Percentiles rank a stretch among this genome's conserved stretches.
phyloP scores from a whole-genome alignment of 352 stramenopile genomes.

The Globisporangium echinulatum region DNA sequence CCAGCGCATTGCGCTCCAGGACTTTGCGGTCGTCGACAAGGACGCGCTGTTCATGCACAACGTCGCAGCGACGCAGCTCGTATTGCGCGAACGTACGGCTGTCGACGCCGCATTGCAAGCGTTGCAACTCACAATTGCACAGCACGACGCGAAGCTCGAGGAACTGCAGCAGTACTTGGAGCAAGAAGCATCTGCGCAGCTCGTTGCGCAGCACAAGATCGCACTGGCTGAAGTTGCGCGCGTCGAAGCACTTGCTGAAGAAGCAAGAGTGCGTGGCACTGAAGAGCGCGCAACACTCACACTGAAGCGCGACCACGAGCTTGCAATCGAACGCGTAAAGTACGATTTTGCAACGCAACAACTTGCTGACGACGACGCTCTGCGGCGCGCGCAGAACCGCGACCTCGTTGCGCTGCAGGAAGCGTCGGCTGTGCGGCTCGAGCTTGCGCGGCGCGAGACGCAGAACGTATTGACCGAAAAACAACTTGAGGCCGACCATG shows the following conservation, averaged over 20 bases:
- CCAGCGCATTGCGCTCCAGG: conserved; percentile 60
- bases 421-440: conserved; percentile 46
- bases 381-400: conserved; percentile 42
- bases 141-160: conserved; percentile 28
- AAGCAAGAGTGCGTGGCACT: conserved; percentile 26
- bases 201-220: conserved; percentile 58
- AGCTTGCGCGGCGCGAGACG: conserved; percentile 49
- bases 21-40: conserved; percentile 87
- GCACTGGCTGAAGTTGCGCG: conserved; percentile 28
- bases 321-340: conserved; percentile 42
- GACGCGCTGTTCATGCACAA: conserved; percentile 90
- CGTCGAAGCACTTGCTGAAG: conserved; percentile 35
- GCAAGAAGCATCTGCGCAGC: conserved; percentile 55
- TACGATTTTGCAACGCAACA: conserved; percentile 44
- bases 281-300: conserved; percentile 54
- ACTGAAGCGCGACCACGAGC: conserved; percentile 33
- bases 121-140: conserved; percentile 15
- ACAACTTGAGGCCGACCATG: conserved; percentile 39
- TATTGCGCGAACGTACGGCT: conserved; percentile 36
- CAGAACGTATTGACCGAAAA: conserved; percentile 55
- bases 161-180: conserved; percentile 48
- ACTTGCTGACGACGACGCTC: conserved; percentile 33
- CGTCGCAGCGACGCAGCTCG: conserved; percentile 82
- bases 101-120: conserved; percentile 27
- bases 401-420: conserved; percentile 59